Conservation (phyloP, 192 early-diverging fungal genomes). For the Haplosporangium gracile region DNA sequence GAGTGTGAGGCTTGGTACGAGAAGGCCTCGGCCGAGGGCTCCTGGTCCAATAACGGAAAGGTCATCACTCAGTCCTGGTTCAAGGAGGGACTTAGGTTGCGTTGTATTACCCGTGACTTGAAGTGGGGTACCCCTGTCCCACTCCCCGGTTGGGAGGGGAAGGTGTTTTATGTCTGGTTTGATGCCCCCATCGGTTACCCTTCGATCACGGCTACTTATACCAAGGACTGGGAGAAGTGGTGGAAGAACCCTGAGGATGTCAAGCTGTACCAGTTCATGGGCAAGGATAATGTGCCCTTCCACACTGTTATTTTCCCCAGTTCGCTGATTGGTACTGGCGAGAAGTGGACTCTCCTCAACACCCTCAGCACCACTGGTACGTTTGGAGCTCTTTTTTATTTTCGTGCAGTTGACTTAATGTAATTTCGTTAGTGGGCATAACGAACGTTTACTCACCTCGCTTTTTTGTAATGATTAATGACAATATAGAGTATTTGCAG, state of each 20-base stretch:
- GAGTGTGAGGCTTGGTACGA: slow-evolving; percentile 82
- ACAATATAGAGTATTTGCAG: slow-evolving; percentile 89
- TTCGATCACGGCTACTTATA: slow-evolving; percentile 98
- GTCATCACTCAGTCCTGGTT: slow-evolving; percentile 95
- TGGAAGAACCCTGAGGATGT: slow-evolving; percentile 99
- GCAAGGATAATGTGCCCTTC: slow-evolving; percentile 99
- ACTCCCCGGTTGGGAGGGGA: slow-evolving; percentile 81
- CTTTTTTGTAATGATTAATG: background rate
- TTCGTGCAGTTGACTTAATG: background rate
- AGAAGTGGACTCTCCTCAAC: slow-evolving; percentile 93
- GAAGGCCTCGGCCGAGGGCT: slow-evolving; percentile 77
- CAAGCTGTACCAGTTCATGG: slow-evolving; percentile 99
- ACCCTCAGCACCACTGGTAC: slow-evolving; percentile 93
- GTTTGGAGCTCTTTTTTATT: background rate
- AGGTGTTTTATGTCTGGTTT: slow-evolving; percentile 99
- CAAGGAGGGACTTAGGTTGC: slow-evolving; percentile 90
- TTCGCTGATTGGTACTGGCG: slow-evolving; percentile 86
- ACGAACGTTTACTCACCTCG: background rate
- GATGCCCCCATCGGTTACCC: slow-evolving; percentile 98
- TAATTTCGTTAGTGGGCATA: background rate
- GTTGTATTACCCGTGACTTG: slow-evolving; percentile 98
- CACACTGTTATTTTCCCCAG: slow-evolving; percentile 98
- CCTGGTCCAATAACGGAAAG: slow-evolving; percentile 91
- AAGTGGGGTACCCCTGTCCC: slow-evolving; percentile 99
- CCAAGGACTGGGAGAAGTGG: slow-evolving; percentile 95